Percentiles rank a stretch among this genome's conserved stretches.
Evolutionary conservation across 441 rosid species (phyloP).

Genomic region (Populus tomentosa): DNA sequence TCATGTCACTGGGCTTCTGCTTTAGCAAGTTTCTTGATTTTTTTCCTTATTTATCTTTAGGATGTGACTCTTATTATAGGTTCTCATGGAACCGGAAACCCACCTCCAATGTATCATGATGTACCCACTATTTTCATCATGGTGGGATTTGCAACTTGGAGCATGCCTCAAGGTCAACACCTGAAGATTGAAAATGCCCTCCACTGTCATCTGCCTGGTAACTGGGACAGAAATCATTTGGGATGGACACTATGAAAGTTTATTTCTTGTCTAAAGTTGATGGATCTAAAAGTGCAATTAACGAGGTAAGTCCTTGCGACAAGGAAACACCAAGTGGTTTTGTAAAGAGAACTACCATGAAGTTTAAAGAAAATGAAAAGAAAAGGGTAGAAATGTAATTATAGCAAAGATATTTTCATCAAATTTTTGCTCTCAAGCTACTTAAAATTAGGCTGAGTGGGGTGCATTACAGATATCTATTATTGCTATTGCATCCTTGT

Average conservation of each 20-base stretch:
- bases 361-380: background rate
- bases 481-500: background rate
- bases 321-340: background rate
- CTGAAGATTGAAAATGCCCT: background rate
- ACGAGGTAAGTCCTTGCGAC: background rate
- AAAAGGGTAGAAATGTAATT: background rate
- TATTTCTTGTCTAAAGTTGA: background rate
- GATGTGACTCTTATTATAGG: constrained; percentile 5
- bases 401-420: background rate
- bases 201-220: background rate
- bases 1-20: too few relatives aligned
- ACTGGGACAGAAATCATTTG: background rate
- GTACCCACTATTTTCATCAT: background rate
- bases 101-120: background rate
- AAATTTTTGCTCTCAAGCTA: background rate
- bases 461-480: background rate
- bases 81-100: constrained; percentile 2
- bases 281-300: background rate
- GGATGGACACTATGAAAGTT: background rate
- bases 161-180: background rate
- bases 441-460: background rate
- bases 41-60: background rate
- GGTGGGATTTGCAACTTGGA: background rate
- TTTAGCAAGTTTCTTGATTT: too few relatives aligned
- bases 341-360: background rate